Evolutionary conservation across 2,329 filamentous ascomycete species (phyloP), one percentile per base, ranked within the genome.

Genomic region (Sordariomycetes sp.): DNA sequence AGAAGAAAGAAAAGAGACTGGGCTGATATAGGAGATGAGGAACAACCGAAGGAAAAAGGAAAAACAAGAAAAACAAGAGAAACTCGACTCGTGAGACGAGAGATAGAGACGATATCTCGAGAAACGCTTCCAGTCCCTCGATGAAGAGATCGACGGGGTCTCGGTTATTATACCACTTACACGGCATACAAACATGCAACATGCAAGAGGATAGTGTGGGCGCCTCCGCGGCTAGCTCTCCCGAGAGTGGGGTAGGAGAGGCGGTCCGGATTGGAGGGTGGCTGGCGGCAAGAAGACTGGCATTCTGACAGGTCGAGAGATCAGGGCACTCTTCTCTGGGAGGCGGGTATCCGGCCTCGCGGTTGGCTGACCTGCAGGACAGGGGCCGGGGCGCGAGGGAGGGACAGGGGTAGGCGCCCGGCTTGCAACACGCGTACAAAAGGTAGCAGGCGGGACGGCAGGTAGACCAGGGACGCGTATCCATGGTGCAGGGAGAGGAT

Each of bases 1-100:
- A 52, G 12, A 32, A 24, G 1, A 52, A 52, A 52, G 13, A 12
- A 68, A 62, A 22, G 10, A 52, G 24, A 52, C 5, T 17, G 6
- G n/a, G 10, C 28, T 13, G 15, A 28, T 24, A 52, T 52, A 52
- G 51, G 51, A 55, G 35, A 45, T 52, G 32, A 56, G 10, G 53
- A 45, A 34, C 24, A 10, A 36, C 8, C 55, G 17, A 54, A 24
- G 22, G 28, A 54, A 54, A 8, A 54, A 54, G 28, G n/a, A n/a
- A 53, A 54, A 54, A 50, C 20, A 35, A 17, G 12, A 13, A 24
- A 56, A 35, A 15, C 35, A 20, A 56, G 52, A 51, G 50, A 32
- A 32, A 32, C 28, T 32, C 28, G 28, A 32, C 28, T 32, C 8
- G 28, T 32, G 8, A 32, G 28, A 32, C 28, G 28, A 32, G 28